Conservation (phyloP, 2,329 filamentous ascomycete species). For the Ophiostoma triangulosporum region DNA sequence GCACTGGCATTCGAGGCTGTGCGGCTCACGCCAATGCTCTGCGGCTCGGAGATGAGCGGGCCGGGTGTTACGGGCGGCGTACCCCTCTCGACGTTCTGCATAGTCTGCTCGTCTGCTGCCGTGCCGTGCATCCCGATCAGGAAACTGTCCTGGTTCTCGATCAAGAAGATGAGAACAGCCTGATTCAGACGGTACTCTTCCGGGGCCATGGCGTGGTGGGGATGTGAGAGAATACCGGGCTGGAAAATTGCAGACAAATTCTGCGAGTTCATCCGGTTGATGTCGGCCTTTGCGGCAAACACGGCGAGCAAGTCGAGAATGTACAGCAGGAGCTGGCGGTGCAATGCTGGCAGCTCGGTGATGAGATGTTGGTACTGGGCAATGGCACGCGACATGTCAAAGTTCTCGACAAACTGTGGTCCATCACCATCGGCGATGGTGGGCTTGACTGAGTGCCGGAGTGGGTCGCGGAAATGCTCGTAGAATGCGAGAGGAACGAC, state of each 20-base stretch:
- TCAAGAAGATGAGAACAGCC: slow-evolving; percentile 92
- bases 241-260: slow-evolving; percentile 97
- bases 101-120: slow-evolving; percentile 76
- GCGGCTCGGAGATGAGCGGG: slow-evolving; percentile 30
- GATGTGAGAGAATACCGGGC: slow-evolving; percentile 88
- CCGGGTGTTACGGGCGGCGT: slow-evolving; percentile 37
- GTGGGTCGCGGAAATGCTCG: slow-evolving; percentile 74
- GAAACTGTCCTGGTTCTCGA: slow-evolving; percentile 97
- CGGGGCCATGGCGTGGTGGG: slow-evolving; percentile 87
- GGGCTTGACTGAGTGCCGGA: slow-evolving; percentile 58
- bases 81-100: slow-evolving; percentile 53
- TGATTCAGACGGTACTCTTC: slow-evolving; percentile 90
- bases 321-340: slow-evolving; percentile 86
- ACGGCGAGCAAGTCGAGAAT: slow-evolving; percentile 92
- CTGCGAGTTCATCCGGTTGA: slow-evolving; percentile 90
- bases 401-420: slow-evolving; percentile 57
- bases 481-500: slow-evolving; percentile 93
- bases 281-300: slow-evolving; percentile 89
- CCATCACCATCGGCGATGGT: slow-evolving; percentile 56
- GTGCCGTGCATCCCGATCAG: slow-evolving; percentile 96
- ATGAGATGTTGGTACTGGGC: slow-evolving; percentile 77
- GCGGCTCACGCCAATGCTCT: slow-evolving; percentile 45
- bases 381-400: slow-evolving; percentile 65
- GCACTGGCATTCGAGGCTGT: slow-evolving; percentile 82
- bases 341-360: slow-evolving; percentile 80